These are phyloP conservation scores for Leptographium lundbergii DNA, from an alignment of 2,329 filamentous ascomycete genomes.

Conservation along the genomic window DNA sequence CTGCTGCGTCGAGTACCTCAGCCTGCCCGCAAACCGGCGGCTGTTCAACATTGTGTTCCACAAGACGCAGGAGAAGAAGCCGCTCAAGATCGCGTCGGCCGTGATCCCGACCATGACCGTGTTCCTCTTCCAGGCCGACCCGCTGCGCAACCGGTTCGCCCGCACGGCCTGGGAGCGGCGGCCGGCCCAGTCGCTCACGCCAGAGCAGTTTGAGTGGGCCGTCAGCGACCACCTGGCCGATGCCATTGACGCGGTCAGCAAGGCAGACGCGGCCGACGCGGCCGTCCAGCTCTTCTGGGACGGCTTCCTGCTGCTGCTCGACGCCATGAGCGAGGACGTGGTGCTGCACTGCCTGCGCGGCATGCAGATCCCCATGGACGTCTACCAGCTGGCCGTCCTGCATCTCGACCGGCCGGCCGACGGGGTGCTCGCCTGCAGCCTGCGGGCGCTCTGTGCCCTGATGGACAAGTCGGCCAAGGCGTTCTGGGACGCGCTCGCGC, in stretches of 20 bases:
- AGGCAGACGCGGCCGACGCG: conserved; percentile 24
- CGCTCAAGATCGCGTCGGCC: conserved; percentile 62
- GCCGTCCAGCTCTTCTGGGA: conserved; percentile 66
- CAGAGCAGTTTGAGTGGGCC: conserved; percentile 76
- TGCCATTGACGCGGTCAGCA: conserved; percentile 51
- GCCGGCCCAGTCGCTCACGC: conserved; percentile 46
- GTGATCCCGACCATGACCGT: conserved; percentile 68
- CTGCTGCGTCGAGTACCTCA: conserved; percentile 70
- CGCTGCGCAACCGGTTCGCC: conserved; percentile 54
- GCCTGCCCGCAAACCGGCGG: conserved; percentile 32
- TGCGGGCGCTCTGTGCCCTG: conserved; percentile 58
- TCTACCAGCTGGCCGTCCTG: conserved; percentile 47
- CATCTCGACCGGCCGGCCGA: conserved; percentile 38
- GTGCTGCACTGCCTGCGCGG: conserved; percentile 68
- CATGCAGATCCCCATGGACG: conserved; percentile 65
- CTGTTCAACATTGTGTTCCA: conserved; percentile 75
- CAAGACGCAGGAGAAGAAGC: conserved; percentile 64
- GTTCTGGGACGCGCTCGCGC: conserved; percentile 80
- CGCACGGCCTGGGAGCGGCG: conserved; percentile 54
- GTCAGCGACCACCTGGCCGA: conserved; percentile 60
- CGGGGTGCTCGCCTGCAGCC: conserved; percentile 51
- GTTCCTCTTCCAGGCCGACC: conserved; percentile 69
- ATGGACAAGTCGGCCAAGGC: conserved; percentile 64
- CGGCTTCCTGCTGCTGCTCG: conserved; percentile 62
- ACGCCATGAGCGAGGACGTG: conserved; percentile 57